A percentile compares a stretch with the other conserved stretches of the same genome.
These are phyloP conservation scores for Ganoderma lucidum DNA, from an alignment of 1,284 basidiomycete species.

Conservation along the genomic window DNA sequence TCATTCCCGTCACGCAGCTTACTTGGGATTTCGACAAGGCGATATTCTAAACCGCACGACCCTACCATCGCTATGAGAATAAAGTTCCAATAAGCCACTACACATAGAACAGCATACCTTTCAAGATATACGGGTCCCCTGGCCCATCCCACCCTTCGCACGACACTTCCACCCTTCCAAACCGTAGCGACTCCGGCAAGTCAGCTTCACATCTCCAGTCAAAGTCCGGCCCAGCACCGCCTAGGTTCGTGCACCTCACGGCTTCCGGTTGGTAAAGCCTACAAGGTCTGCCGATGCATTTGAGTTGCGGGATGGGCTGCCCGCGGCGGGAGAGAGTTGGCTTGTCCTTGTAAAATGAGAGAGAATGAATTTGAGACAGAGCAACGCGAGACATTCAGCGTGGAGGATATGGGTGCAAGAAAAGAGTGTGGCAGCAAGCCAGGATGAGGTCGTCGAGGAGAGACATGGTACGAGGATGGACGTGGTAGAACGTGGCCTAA, in stretches of 20 bases:
- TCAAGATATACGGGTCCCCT: slow-evolving; percentile 85
- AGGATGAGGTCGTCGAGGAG: too few relatives aligned
- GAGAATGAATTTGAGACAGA: slow-evolving; percentile 72
- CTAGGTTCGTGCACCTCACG: slow-evolving; percentile 85
- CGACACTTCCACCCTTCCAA: slow-evolving; percentile 84
- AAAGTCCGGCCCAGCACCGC: slow-evolving; percentile 76
- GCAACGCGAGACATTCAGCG: slow-evolving; percentile 68
- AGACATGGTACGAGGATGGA: not conserved
- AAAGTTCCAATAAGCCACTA: not conserved
- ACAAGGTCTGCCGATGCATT: slow-evolving; percentile 84
- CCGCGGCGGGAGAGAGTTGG: slow-evolving; percentile 75
- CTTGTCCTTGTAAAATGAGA: slow-evolving; percentile 82
- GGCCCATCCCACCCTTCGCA: slow-evolving; percentile 90
- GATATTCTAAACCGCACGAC: slow-evolving; percentile 85
- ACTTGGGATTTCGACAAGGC: slow-evolving; percentile 71
- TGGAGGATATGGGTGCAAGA: not conserved
- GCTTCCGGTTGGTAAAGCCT: slow-evolving; percentile 81
- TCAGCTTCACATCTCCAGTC: slow-evolving; percentile 97
- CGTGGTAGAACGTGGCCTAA: slow-evolving; percentile 5
- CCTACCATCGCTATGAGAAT: slow-evolving; percentile 50
- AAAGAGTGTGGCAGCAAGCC: not conserved
- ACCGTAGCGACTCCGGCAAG: slow-evolving; percentile 79
- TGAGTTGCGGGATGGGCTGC: slow-evolving; percentile 77
- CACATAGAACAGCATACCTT: slow-evolving; percentile 59
- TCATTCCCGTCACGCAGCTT: slow-evolving; percentile 48